Base-by-base conservation (phyloP, 768 basidiomycete genomes). In the Nidula microcarpa region DNA sequence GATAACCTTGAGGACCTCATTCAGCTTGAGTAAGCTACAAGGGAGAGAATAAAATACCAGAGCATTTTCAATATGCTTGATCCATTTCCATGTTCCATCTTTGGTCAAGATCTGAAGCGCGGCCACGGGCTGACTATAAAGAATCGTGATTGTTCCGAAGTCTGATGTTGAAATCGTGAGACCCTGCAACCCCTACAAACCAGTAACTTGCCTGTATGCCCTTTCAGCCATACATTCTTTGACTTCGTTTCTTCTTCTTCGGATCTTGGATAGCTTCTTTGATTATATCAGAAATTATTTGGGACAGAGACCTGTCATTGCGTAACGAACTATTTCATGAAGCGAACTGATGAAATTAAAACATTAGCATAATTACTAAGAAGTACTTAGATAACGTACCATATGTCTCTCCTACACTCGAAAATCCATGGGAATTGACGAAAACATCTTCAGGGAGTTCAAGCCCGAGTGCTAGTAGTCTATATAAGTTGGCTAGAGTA, bases 151-250 rank as follows among this genome's bases (percentile, higher is more conserved):
- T 11, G 68, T 71, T 6, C 76, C 76, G 36, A 76, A 66, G 55
- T 80, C 77, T 78, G 50, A 9, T 45, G 8, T 5, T 37, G 30
- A 6, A 5, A 35, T 41, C 5, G 36, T 33, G 32, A 44, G 44
- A 23, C 4, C 41, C 14, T 2, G 33, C 5, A 16, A 13, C 5
- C 10, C 1, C 5, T 6, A 35, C 17, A 41, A 41, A 11, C 10
- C 9, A 17, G 37, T 6, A 16, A 43, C 53, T 4, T 50, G 74
- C 78, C 78, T 4, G 74, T 74, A 49, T 79, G 79, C 3, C 79
- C 79, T 55, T 80, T 79, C 17, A 79, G 58, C 77, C 77, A 80
- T 3, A 80, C 75, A 43, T 75, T 68, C 17, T 74, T 75, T 0
- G 74, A 67, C 47, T 70, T 70, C 30, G 55, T 50, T 55, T 79